Evolutionary conservation across 2,329 filamentous ascomycete species (phyloP), one percentile per base, ranked within the genome.

Genomic region (Chlorencoelia australis): DNA sequence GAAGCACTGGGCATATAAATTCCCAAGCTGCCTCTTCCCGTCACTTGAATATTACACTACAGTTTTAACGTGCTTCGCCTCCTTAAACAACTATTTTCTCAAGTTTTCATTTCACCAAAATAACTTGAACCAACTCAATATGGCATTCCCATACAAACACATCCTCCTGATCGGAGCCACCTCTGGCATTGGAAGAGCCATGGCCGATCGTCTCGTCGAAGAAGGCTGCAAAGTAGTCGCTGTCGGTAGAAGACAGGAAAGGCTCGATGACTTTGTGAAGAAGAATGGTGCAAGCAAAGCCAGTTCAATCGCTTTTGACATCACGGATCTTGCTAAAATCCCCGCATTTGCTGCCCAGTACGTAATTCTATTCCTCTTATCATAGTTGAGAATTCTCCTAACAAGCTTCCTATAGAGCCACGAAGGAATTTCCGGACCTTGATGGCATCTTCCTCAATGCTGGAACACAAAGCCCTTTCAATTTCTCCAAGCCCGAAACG

Each of bases 141-240:
- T 73, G 69, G 42, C 62, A 5, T 74, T 73, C 52, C 62, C 59
- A 5, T 75, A 74, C 54, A 71, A 70, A 33, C 66, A 65, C 22
- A 59, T 73, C 17, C 66, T 77, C 36, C 50, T 77, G 27, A 58
- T 75, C 25, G 69, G 70, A 10, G 68, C 68, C n/a, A 73, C 69
- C 1, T 62, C 67, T 1, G 70, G 69, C 30, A 74, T 74, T 36
- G 69, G 70, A 37, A 50, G 45, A 28, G 65, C 61, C 3, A 56
- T 73, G 37, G 55, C 54, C 6, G 53, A 61, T 29, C 60, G 57
- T 10, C 52, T 71, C 32, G 45, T 74, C 29, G 48, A 59, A 3
- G 55, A 65, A 27, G 56, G 65, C 36, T 67, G 68, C 45, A 43
- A 43, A 22, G 69, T 77, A 24, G 68, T 73, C 17, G 67, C 63